Evolutionary conservation across 2,329 filamentous ascomycete species (phyloP).

Genomic region (Ascochyta lentis): DNA sequence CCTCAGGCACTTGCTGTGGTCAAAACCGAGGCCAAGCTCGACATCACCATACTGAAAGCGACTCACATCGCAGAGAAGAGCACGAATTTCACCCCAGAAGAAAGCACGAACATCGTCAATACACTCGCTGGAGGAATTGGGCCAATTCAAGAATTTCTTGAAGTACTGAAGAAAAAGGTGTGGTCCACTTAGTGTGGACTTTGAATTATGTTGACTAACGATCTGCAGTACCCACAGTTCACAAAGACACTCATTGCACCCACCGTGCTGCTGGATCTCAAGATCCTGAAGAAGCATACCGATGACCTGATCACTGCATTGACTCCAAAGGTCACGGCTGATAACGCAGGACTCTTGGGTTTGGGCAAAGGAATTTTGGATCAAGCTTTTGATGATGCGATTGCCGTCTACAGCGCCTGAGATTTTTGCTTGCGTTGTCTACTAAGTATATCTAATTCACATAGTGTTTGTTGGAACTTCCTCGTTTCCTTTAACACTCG

Average conservation of each 20-base stretch:
- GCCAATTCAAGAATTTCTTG: slow-evolving; percentile 23
- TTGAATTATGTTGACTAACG: neutral
- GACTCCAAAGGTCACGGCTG: slow-evolving; percentile 23
- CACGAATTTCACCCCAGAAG: slow-evolving; percentile 21
- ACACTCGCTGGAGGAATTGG: slow-evolving; percentile 22
- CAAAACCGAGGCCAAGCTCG: slow-evolving; percentile 23
- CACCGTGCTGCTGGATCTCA: slow-evolving; percentile 30
- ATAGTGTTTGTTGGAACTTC: too few relatives aligned
- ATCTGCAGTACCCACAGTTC: slow-evolving; percentile 26
- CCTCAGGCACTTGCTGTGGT: slow-evolving; percentile 32
- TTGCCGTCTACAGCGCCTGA: slow-evolving; percentile 24
- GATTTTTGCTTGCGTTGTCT: too few relatives aligned
- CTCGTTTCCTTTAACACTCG: too few relatives aligned
- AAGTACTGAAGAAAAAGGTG: slow-evolving; percentile 26
- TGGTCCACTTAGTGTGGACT: neutral
- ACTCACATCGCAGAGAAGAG: slow-evolving; percentile 21
- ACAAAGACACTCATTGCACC: slow-evolving; percentile 30
- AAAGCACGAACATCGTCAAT: slow-evolving; percentile 24
- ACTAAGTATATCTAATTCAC: too few relatives aligned
- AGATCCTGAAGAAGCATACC: slow-evolving; percentile 31
- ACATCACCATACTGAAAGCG: slow-evolving; percentile 25
- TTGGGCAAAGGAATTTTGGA: slow-evolving; percentile 23
- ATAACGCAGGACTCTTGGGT: slow-evolving; percentile 16
- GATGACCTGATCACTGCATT: slow-evolving; percentile 26
- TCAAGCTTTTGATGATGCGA: slow-evolving; percentile 28